phyloP scores from a whole-genome alignment of 2,329 filamentous ascomycete genomes.

The Bipolaris zeicola region DNA sequence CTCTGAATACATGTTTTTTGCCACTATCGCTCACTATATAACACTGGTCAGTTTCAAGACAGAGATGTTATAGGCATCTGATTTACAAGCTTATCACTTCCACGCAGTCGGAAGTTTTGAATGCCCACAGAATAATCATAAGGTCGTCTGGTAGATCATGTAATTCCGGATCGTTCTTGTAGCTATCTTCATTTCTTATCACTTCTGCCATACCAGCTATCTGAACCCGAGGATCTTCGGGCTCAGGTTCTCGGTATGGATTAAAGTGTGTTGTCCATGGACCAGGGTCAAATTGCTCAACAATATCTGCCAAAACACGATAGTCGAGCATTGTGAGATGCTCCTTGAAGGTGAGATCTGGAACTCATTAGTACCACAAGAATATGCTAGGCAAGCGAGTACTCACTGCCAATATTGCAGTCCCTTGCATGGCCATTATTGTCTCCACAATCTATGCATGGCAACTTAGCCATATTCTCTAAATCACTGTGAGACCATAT shows the following conservation, averaged over 20 bases:
- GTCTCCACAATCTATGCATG: conserved; percentile 37
- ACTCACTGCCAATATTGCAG: conserved; percentile 33
- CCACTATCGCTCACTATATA: no score
- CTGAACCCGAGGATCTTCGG: conserved; percentile 9
- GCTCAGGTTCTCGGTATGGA: conserved; percentile 4
- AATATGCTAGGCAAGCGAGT: not conserved
- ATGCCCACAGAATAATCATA: conserved; percentile 27
- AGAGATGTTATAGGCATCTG: not conserved
- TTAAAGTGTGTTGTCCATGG: conserved; percentile 31
- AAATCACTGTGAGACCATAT: not conserved
- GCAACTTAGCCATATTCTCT: conserved; percentile 2
- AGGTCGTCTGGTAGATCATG: conserved; percentile 19
- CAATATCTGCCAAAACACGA: conserved; percentile 17
- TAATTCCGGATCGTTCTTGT: conserved; percentile 20
- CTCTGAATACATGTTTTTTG: no score
- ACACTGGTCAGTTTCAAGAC: not conserved
- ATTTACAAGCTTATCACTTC: conserved; percentile 7
- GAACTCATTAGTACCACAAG: not conserved
- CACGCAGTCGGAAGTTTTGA: conserved; percentile 19
- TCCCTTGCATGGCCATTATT: conserved; percentile 14
- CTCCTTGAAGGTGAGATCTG: conserved; percentile 15
- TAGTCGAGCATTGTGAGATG: conserved; percentile 22
- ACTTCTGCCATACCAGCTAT: conserved; percentile 23
- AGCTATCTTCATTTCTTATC: conserved; percentile 26
- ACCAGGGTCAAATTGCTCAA: conserved; percentile 32